Conservation (phyloP, 2,329 filamentous ascomycete species). For the Tympanopsis confertula region DNA sequence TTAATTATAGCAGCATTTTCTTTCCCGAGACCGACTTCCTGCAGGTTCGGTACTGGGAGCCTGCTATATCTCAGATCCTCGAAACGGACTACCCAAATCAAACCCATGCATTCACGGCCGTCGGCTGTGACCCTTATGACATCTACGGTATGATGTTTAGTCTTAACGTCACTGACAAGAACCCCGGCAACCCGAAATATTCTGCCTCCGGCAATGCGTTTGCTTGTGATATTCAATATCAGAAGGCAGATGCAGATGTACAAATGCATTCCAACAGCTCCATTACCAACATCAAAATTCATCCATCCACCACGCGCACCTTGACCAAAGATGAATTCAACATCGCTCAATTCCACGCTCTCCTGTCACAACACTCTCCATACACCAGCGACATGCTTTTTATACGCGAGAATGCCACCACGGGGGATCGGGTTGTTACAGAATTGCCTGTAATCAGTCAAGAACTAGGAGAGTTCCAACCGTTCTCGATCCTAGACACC, state of each 20-base stretch:
- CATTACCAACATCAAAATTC: not conserved
- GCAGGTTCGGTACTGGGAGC: constrained; percentile 1
- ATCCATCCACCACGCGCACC: not conserved
- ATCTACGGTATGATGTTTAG: not conserved
- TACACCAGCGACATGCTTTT: constrained; percentile 1
- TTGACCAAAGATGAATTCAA: not conserved
- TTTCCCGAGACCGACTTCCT: not conserved
- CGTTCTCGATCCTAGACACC: not conserved
- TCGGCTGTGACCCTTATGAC: not conserved
- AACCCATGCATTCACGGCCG: not conserved
- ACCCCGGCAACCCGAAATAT: not conserved
- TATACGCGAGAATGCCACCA: not conserved
- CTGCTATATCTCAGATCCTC: too few relatives aligned
- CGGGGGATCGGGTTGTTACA: not conserved
- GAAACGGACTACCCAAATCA: too few relatives aligned
- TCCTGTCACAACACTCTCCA: not conserved
- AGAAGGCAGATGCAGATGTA: not conserved
- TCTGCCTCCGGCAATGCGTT: not conserved
- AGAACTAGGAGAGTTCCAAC: not conserved
- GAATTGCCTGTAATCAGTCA: not conserved
- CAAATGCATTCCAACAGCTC: not conserved
- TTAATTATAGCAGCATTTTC: constrained; percentile 1
- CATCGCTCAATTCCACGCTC: not conserved
- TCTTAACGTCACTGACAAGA: not conserved
- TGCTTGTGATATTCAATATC: not conserved